Evolutionary conservation across 768 basidiomycete species (phyloP), one percentile per base, ranked within the genome.

Genomic region (Fistulinella prunicolor): DNA sequence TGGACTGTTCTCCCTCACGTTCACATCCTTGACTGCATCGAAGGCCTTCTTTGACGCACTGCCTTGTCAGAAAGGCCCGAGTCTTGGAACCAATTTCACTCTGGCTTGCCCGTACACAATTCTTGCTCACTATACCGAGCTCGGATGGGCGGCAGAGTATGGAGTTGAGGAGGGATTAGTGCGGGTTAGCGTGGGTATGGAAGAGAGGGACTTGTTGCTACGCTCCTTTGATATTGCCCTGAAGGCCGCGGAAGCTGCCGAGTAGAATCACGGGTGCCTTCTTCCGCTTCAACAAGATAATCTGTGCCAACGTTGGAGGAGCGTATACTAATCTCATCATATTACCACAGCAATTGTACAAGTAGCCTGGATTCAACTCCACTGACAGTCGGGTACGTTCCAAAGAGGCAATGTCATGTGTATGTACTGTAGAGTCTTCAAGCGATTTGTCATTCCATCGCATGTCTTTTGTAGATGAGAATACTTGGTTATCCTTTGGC

Each of bases 81-180:
- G 84, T 60, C 76, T 91, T 9, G 95, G 95, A 2, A 97, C 95
- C 19, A 96, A 92, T 75, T 97, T 97, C 66, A 97, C 95, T 2
- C 77, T 98, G 24, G 92, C 93, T 26, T 94, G 85, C 56, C 95
- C 94, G 21, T 98, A 91, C 64, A 89, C 91, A 9, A 83, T 98
- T 49, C 74, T 99, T 21, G 95, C 90, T 30, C 95, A 98, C 66
- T 97, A 82, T 56, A 62, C 70, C 1, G 95, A 99, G 68, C 70
- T 95, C 53, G 89, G 87, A 30, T 99, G 95, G 95, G 95, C 94
- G 14, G 84, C 80, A 42, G 70, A 75, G 51, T 95, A 81, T 68
- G 94, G 90, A 17, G 90, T 99, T 12, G 90, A 95, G 60, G 72
- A 72, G 44, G 83, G 82, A 4, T 68, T 99, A 37, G 89, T 99